Base-by-base conservation (phyloP, 306 rosid genomes). In the Astragalus glycyphyllos region DNA sequence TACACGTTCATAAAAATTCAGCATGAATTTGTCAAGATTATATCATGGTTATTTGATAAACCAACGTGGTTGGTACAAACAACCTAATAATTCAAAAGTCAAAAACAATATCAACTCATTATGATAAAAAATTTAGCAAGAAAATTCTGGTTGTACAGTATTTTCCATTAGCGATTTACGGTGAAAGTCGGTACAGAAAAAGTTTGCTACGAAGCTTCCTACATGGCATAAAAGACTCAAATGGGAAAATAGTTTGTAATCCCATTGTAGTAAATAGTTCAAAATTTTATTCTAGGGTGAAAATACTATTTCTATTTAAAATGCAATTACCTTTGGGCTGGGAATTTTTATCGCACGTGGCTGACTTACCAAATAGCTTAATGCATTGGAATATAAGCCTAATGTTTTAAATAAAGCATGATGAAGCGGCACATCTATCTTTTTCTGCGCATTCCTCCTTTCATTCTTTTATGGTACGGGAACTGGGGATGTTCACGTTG, bases 281-380 rank as follows among this genome's bases (percentile, higher is more conserved):
- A 45, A 45, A 61, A 64, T 10, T 23, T 64, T 12, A 44, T 44
- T 58, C 11, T 5, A 7, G 34, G 37, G 62, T 65, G 42, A 26
- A 65, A 46, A 65, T 23, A 4, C 23, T 7, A 6, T 17, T 47
- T 35, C 23, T 51, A 58, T 66, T 61, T 23, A 51, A 20, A 9
- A 50, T 42, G 60, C 40, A 5, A 6, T 47, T 54, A 40, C 35
- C 44, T 57, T 75, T 66, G 73, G 73, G 51, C 53, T 59, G 23
- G 34, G 74, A 66, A 8, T 66, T 45, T 35, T 44, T 58, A 35
- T 47, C 50, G 42, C 35, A 48, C 40, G 3, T 23, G 42, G 47
- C 37, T 58, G 49, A 26, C 13, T 34, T 45, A 44, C 60, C 73
- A 46, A 66, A 8, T 23, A 44, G 20, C 48, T 57, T 26, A 75